Base-by-base conservation (phyloP, 352 stramenopile species). In the Globisporangium takayamanum region DNA sequence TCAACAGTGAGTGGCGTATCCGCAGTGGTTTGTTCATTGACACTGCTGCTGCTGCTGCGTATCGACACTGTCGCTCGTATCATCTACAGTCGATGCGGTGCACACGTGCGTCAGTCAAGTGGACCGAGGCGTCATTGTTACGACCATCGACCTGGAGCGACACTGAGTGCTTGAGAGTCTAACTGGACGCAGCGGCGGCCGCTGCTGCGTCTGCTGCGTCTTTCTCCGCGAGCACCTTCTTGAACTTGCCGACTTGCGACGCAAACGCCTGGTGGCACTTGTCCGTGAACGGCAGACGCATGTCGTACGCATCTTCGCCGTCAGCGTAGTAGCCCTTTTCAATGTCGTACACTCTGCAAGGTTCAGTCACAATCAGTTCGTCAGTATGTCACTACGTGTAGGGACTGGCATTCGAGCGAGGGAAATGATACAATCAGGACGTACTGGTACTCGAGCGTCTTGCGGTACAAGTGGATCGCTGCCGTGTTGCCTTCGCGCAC, bases 321-420 rank as follows among this genome's bases (percentile, higher is more conserved):
- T 99, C 98, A 0, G 97, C 97, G 79, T 99, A 99, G 78, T 99
- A 99, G 28, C 94, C 97, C 76, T 97, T 97, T 73, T 99, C 97
- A 47, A 99, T 96, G 69, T 99, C 95, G 73, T 98, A 96, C 53
- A 99, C 94, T 59, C 87, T 97, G 45, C 0, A 51, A 50, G 6
- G 6, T 6, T 62, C 18, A 41, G 54, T 44, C 14, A 12, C 30
- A 2, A 5, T 6, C 30, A 2, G 28, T 6, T 5, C 6, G 20
- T 25, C 46, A 33, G 15, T 11, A 36, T 33, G 16, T 2, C 20
- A 47, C 12, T 26, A 56, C 1, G 10, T 28, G 7, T 22, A 0
- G 22, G 28, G 28, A 33, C 28, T 25, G 45, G 20, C 47, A 49
- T 6, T 39, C 33, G 33, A 8, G 33, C 33, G 33, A 39, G 33